phyloP scores from a whole-genome alignment of 352 stramenopile genomes.

The Phytophthora colocasiae region DNA sequence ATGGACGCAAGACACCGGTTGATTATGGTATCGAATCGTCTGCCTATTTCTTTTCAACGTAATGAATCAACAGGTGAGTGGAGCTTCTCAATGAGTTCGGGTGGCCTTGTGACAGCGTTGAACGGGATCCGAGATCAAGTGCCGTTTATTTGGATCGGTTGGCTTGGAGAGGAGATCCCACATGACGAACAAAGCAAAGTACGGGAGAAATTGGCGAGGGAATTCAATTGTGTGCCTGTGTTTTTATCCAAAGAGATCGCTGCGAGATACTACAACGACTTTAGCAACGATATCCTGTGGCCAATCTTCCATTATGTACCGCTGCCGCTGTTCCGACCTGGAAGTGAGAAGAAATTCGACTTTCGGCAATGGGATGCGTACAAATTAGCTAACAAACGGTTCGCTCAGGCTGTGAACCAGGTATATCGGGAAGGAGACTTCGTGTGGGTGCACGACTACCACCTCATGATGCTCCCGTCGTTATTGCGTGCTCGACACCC shows the following conservation, averaged over 20 bases:
- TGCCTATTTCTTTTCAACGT: conserved; percentile 91
- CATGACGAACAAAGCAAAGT: conserved; percentile 87
- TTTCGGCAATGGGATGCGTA: conserved; percentile 90
- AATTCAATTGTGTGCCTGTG: conserved; percentile 92
- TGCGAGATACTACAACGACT: conserved; percentile 93
- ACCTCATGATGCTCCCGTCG: conserved; percentile 88
- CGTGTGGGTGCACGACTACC: conserved; percentile 92
- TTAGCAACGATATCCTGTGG: conserved; percentile 93
- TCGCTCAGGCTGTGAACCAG: conserved; percentile 81
- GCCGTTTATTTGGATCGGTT: conserved; percentile 93
- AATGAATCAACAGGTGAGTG: conserved; percentile 87
- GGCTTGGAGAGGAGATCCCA: conserved; percentile 88
- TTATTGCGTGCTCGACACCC: conserved; percentile 79
- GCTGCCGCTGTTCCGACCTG: conserved; percentile 87
- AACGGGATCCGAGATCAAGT: conserved; percentile 90
- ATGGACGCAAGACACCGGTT: conserved; percentile 74
- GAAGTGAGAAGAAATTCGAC: conserved; percentile 93
- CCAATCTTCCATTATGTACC: conserved; percentile 93
- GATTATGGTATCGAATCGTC: conserved; percentile 92
- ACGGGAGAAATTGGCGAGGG: conserved; percentile 78
- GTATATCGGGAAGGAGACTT: conserved; percentile 84
- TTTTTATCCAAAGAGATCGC: conserved; percentile 91
- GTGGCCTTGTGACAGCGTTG: conserved; percentile 88
- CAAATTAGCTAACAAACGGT: conserved; percentile 85
- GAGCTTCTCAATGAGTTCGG: conserved; percentile 90